phyloP scores from a whole-genome alignment of 768 basidiomycete species.

The Zangia roseola region DNA sequence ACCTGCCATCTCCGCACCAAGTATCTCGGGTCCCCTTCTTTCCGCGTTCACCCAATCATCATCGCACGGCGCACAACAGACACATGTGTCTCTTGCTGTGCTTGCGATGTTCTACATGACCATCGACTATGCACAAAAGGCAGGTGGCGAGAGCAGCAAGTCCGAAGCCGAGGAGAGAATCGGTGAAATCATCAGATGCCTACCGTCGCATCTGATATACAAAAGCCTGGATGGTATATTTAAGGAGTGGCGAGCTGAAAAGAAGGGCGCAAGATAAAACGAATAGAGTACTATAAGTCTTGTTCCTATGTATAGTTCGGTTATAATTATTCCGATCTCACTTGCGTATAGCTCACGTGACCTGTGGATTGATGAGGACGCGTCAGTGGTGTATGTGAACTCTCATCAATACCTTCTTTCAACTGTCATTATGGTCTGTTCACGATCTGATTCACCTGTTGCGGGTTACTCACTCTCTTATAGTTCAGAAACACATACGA shows the following conservation, averaged over 20 bases:
- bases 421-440: conserved; percentile 32
- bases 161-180: conserved; percentile 70
- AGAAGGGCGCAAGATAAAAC: conserved; percentile 59
- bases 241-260: conserved; percentile 86
- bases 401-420: conserved; percentile 10
- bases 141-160: conserved; percentile 64
- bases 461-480: conserved; percentile 1
- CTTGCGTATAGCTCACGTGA: conserved; percentile 23
- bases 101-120: conserved; percentile 87
- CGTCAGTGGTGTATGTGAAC: conserved; percentile 27
- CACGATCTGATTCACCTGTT: neutral
- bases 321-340: conserved; percentile 6
- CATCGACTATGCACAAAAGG: conserved; percentile 77
- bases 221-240: conserved; percentile 94
- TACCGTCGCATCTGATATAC: conserved; percentile 86
- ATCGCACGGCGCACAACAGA: conserved; percentile 85
- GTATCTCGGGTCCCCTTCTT: conserved; percentile 66
- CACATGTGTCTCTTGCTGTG: conserved; percentile 90
- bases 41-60: conserved; percentile 72
- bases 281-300: conserved; percentile 8
- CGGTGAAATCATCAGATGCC: conserved; percentile 85
- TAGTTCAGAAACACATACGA: conserved; percentile 97
- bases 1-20: conserved; percentile 60
- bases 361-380: conserved; percentile 23
- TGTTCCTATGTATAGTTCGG: conserved; percentile 1